phyloP scores from a whole-genome alignment of 208 protist genomes.

The Acanthamoeba triangularis region DNA sequence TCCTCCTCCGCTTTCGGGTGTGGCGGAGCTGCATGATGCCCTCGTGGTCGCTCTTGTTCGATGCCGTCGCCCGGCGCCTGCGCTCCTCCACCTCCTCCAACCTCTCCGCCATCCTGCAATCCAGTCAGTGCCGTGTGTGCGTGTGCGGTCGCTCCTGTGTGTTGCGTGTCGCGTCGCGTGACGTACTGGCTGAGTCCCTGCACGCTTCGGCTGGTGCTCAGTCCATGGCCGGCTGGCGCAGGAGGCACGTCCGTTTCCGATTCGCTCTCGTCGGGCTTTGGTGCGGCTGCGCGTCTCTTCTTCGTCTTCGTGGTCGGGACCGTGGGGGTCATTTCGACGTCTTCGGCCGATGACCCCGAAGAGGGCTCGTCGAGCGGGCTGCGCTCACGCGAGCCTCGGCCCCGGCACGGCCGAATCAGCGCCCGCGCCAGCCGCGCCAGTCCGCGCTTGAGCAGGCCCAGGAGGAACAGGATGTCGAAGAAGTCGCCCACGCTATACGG shows the following conservation, averaged over 20 bases:
- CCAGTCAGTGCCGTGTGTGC: background rate
- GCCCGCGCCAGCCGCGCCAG: background rate
- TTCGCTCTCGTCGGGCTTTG: background rate
- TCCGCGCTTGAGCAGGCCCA: background rate
- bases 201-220: background rate
- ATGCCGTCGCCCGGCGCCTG: background rate
- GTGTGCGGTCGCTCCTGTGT: background rate
- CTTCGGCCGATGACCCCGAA: background rate
- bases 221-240: background rate
- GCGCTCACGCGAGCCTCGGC: background rate
- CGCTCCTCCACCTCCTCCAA: background rate
- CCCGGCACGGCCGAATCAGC: background rate
- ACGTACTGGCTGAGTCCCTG: background rate
- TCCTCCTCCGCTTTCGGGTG: background rate
- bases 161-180: background rate
- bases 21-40: conserved; percentile 1
- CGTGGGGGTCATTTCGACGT: background rate
- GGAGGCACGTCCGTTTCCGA: background rate
- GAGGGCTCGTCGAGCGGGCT: background rate
- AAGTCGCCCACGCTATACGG: conserved; percentile 3
- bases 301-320: background rate
- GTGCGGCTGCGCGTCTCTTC: background rate
- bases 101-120: conserved; percentile 1
- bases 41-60: conserved; percentile 32
- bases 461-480: conserved; percentile 10